Conservation (phyloP, 345 rosid species). For the Eucalyptus erythrocorys region DNA sequence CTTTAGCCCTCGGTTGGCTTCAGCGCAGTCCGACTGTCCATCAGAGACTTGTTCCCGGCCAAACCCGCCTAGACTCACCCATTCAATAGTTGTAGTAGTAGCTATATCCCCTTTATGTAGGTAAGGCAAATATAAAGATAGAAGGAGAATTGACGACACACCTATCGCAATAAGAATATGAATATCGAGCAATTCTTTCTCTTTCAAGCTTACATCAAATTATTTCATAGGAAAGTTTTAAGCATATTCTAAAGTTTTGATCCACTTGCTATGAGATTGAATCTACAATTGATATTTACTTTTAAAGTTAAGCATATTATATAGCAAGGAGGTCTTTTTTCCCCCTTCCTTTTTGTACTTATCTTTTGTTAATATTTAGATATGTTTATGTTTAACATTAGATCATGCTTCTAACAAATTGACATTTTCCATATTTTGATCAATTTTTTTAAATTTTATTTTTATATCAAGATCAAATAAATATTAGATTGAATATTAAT, state of each 20-base stretch:
- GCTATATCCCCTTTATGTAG: not conserved
- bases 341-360: too few species aligned
- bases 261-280: not conserved
- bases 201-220: not conserved
- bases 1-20: not conserved
- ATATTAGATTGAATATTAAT: too few species aligned
- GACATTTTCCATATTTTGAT: not conserved
- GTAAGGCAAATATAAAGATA: not conserved
- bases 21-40: fast-evolving
- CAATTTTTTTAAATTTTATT: not conserved
- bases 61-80: not conserved
- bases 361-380: not conserved
- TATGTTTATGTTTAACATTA: not conserved
- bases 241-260: not conserved
- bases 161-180: not conserved
- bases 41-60: not conserved
- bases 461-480: too few species aligned
- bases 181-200: not conserved
- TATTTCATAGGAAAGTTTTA: not conserved
- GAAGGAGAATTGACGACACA: not conserved
- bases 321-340: too few species aligned
- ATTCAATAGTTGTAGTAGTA: not conserved
- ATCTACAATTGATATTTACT: too few species aligned
- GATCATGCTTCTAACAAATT: not conserved
- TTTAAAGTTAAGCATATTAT: too few species aligned